Evolutionary conservation across 148 eudicot species (phyloP).

Genomic region (Silene latifolia): DNA sequence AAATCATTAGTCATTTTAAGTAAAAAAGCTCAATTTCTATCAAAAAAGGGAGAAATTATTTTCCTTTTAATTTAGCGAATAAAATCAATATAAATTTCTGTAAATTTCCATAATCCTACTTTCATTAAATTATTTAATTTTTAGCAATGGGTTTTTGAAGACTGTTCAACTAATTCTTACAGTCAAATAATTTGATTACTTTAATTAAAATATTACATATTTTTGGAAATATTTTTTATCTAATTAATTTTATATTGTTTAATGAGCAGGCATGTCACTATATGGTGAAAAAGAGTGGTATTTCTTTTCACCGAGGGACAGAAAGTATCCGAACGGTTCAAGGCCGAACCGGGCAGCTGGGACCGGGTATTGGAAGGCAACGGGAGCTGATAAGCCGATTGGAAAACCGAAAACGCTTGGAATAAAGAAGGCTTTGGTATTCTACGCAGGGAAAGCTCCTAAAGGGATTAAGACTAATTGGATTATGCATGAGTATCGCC

Average conservation of each 20-base stretch:
- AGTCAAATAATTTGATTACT: no score
- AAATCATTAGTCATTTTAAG: no score
- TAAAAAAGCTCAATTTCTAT: no score
- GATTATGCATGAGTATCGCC: conserved; percentile 73
- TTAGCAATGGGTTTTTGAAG: neutral
- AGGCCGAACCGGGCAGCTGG: conserved; percentile 68
- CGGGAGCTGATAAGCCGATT: conserved; percentile 61
- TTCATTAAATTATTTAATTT: no score
- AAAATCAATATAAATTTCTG: neutral
- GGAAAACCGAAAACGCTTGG: conserved; percentile 52
- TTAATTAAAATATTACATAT: no score
- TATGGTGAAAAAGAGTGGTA: conserved; percentile 70
- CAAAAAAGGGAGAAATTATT: no score
- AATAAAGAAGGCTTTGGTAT: conserved; percentile 60
- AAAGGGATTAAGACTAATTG: conserved; percentile 33
- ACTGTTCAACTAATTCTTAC: no score
- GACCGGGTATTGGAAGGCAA: conserved; percentile 65
- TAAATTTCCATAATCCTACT: neutral
- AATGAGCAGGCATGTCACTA: conserved; percentile 33
- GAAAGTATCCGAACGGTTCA: conserved; percentile 66
- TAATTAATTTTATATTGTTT: neutral
- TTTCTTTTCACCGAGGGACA: conserved; percentile 58
- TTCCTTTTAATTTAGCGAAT: no score
- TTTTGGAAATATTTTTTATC: no score
- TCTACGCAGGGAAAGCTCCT: conserved; percentile 56